Evolutionary conservation across 345 rosid genomes (phyloP), one percentile per base, ranked within the genome.

Genomic region (Raphanus raphanistrum): DNA sequence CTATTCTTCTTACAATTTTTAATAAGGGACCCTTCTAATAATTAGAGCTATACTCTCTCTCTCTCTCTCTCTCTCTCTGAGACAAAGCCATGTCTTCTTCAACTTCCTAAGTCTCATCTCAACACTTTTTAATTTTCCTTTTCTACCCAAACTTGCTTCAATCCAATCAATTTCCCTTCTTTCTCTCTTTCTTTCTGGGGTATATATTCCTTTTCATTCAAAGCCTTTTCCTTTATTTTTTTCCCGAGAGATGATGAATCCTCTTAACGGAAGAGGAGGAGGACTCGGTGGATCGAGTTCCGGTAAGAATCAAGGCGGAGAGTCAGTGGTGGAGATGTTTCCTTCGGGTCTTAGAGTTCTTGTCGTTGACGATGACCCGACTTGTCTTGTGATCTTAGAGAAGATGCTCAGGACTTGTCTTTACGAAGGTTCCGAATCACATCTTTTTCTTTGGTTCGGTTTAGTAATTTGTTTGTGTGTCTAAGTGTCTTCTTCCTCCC

Each of bases 331-430:
- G 35, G 93, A 90, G 81, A 86, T 87, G 82, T 92, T 79, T 71
- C 99, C 99, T 25, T 92, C 81, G 0, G 99, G 99, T 58, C 77
- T 94, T 16, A 82, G 99, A 48, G 99, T 95, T 3, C 84, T 95
- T 32, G 97, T 92, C 61, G 99, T 95, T 70, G 99, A 90, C 72
- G 99, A 95, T 71, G 99, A 95, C 89, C 94, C 90, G 3, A 90
- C 98, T 11, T 94, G 98, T 83, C 97, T 94, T n/a, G n/a, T n/a
- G 55, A 50, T 50, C 55, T 50, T 50, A 15, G 55, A 50, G 21
- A 50, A 17, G 55, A 38, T 92, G 99, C 92, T 95, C 16, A 82
- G 83, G 71, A 86, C 77, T 45, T 94, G 99, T 69, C 85, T 66
- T 7, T 94, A 94, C 68, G 90, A 94, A 81, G 99, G 99, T 92